phyloP scores from a whole-genome alignment of 1,284 basidiomycete species.

The Ustilago esculenta region DNA sequence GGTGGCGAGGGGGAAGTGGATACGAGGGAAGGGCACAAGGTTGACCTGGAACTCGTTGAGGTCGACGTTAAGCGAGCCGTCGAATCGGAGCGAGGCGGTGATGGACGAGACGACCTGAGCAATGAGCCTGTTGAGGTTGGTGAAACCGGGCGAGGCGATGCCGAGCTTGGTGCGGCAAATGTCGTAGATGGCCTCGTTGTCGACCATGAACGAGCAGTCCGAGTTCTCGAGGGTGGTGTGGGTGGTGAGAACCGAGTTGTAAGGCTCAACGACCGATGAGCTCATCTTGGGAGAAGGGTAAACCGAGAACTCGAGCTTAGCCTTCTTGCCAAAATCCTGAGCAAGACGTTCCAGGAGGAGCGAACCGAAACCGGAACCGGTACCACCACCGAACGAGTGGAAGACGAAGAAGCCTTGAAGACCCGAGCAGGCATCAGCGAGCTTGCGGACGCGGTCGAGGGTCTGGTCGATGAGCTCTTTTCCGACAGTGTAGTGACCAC shows the following conservation, averaged over 20 bases:
- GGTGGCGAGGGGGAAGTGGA: slow-evolving; percentile 97
- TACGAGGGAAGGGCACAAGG: slow-evolving; percentile 83
- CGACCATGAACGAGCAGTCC: slow-evolving; percentile 80
- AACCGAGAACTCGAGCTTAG: slow-evolving; percentile 98
- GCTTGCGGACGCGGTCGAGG: slow-evolving; percentile 93
- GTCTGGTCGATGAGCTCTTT: slow-evolving; percentile 84
- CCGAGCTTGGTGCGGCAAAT: slow-evolving; percentile 97
- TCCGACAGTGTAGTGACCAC: slow-evolving; percentile 88
- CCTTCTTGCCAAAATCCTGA: slow-evolving; percentile 98
- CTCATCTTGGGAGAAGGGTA: slow-evolving; percentile 81
- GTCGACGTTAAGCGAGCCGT: slow-evolving; percentile 97
- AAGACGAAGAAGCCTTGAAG: slow-evolving; percentile 99
- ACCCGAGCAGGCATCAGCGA: slow-evolving; percentile 97
- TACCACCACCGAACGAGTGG: slow-evolving; percentile 99
- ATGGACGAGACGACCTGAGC: slow-evolving; percentile 94
- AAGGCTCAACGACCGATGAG: slow-evolving; percentile 97
- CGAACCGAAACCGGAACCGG: slow-evolving; percentile 98
- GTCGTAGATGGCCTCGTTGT: slow-evolving; percentile 81
- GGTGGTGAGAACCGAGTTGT: slow-evolving; percentile 98
- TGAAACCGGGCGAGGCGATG: slow-evolving; percentile 86
- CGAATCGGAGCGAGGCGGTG: slow-evolving; percentile 96
- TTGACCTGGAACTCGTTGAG: slow-evolving; percentile 99
- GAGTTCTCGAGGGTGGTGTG: slow-evolving; percentile 99
- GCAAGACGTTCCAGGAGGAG: slow-evolving; percentile 94
- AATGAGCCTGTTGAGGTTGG: slow-evolving; percentile 95